Base-by-base conservation (phyloP, 2,329 filamentous ascomycete species). In the Cordyceps javanica region DNA sequence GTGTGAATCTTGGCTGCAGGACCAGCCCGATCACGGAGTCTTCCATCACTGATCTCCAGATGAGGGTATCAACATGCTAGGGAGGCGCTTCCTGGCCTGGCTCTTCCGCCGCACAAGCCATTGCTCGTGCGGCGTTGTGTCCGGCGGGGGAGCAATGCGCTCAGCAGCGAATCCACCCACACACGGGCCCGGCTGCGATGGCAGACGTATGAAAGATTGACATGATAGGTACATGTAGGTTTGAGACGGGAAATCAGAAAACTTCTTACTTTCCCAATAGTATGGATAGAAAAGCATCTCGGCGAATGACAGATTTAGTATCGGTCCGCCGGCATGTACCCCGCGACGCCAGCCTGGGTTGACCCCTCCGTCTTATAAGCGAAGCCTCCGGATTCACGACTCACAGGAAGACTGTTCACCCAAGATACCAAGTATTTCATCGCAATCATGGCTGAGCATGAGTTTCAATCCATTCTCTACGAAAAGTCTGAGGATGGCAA, bases 391-490 rank as follows among this genome's bases (percentile, higher is more conserved):
- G 6, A 3, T 2, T 3, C 10, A 49, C 8, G 21, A n/a, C 19
- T 50, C 38, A 19, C 11, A 36, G 7, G 46, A 14, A 10, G 14
- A 23, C 4, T n/a, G 30, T 21, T n/a, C 45, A 23, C 14, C n/a
- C n/a, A 48, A 13, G 6, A 25, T n/a, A 11, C 13, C 13, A 5
- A 5, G 19, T 21, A 7, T 9, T 25, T 10, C 36, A 28, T 19
- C 25, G 1, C 19, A 21, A 30, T 1, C 46, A 59, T 54, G 52
- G 13, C 58, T 7, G 16, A 45, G 13, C 39, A 16, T 3, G 28
- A 52, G 2, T 61, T 60, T 23, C 57, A 58, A 5, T 57, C 57
- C 14, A 58, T 62, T 9, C 41, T 56, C 11, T 62, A 59, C 39
- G 21, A 44, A 3, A 60, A 51, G 6, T 62, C 59, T 7, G 13